Evolutionary conservation across 495 filamentous ascomycete genomes (phyloP).

Genomic region (Chaetomidium leptoderma): DNA sequence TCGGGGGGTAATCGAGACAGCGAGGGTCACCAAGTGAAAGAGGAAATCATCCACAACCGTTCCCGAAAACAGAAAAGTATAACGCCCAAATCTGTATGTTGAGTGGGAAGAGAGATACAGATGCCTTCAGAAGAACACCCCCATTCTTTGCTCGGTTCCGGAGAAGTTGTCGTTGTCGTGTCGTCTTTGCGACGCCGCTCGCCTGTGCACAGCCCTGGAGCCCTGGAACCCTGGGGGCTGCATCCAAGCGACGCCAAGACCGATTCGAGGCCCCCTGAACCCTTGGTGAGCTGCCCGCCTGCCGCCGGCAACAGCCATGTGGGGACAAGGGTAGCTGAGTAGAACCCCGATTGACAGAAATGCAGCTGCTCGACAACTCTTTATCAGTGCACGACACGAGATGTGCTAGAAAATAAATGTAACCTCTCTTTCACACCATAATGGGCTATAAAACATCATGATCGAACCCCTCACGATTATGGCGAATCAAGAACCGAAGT

Average conservation of each 20-base stretch:
- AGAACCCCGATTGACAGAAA: neutral
- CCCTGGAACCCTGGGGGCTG: neutral
- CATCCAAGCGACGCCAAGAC: conserved; percentile 1
- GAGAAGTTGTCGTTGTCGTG: conserved; percentile 4
- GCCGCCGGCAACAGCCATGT: conserved; percentile 4
- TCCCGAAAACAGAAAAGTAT: too few relatives aligned
- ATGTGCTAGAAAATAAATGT: too few relatives aligned
- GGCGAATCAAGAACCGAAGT: too few relatives aligned
- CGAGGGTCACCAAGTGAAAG: too few relatives aligned
- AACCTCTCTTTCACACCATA: too few relatives aligned
- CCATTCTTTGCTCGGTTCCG: neutral
- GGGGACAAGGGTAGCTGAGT: neutral
- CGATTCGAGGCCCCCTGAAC: neutral
- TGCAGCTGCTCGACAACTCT: too few relatives aligned
- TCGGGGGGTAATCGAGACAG: too few relatives aligned
- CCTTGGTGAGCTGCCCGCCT: neutral
- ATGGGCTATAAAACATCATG: too few relatives aligned
- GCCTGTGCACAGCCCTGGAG: neutral
- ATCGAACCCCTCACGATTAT: too few relatives aligned
- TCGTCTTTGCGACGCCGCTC: neutral
- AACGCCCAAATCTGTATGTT: neutral
- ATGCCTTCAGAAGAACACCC: neutral
- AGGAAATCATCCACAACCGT: too few relatives aligned
- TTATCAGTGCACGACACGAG: too few relatives aligned
- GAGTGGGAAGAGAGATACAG: neutral